Conservation (phyloP, 352 stramenopile genomes). For the Phytophthora cajani region DNA sequence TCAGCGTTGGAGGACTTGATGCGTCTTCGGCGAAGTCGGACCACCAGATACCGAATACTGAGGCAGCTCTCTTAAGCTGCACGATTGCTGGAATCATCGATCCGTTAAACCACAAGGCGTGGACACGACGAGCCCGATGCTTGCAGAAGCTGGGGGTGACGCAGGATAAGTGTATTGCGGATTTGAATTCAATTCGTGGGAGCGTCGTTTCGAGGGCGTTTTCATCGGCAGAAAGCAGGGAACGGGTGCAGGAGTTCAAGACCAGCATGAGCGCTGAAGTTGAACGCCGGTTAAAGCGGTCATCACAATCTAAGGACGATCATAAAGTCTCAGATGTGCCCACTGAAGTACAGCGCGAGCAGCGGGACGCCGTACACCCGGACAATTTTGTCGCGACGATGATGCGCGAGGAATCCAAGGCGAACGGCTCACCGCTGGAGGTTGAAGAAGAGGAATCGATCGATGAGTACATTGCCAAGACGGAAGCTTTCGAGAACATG, state of each 20-base stretch:
- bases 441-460: constrained; percentile 16
- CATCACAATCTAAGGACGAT: not conserved
- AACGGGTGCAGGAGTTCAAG: constrained; percentile 25
- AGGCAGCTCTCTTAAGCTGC: constrained; percentile 29
- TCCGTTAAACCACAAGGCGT: constrained; percentile 36
- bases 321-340: not conserved
- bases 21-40: not conserved
- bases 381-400: not conserved
- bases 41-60: constrained; percentile 3
- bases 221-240: not conserved
- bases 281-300: not conserved
- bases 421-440: not conserved
- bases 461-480: constrained; percentile 32
- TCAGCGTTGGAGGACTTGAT: not conserved
- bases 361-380: not conserved
- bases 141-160: constrained; percentile 21
- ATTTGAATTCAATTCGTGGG: constrained; percentile 15
- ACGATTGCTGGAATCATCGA: constrained; percentile 38
- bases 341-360: not conserved
- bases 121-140: constrained; percentile 26
- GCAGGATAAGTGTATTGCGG: constrained; percentile 3
- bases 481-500: constrained; percentile 25
- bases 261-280: constrained; percentile 3
- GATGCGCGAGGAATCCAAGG: not conserved
- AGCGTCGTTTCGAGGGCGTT: constrained; percentile 9